Percentiles rank a stretch among this genome's conserved stretches.
Evolutionary conservation across 768 basidiomycete species (phyloP).

Genomic region (Mycena galopus): DNA sequence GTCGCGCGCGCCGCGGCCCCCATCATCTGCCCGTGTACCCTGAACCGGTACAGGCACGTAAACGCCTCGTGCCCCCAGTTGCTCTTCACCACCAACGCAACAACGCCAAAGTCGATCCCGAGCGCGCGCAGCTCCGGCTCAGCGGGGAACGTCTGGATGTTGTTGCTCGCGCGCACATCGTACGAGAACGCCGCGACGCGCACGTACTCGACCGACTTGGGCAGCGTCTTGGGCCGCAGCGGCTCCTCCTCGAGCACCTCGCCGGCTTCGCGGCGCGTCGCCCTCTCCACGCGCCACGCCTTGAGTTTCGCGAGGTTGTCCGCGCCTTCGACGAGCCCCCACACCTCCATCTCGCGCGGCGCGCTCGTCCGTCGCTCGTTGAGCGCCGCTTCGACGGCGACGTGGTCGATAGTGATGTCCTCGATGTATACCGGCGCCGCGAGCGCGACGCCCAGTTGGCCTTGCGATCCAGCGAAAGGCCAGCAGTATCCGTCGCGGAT

Average conservation of each 20-base stretch:
- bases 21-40: conserved; percentile 78
- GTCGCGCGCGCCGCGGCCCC: conserved; percentile 56
- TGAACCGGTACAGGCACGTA: conserved; percentile 91
- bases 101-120: conserved; percentile 86
- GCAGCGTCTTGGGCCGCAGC: conserved; percentile 64
- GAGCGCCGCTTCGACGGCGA: conserved; percentile 83
- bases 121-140: conserved; percentile 74
- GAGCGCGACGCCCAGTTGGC: conserved; percentile 87
- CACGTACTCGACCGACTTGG: conserved; percentile 62
- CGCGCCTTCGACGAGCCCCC: conserved; percentile 87
- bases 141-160: conserved; percentile 88
- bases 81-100: conserved; percentile 81
- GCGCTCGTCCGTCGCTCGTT: conserved; percentile 81
- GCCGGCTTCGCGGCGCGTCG: conserved; percentile 48
- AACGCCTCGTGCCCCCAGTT: conserved; percentile 91
- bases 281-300: conserved; percentile 65
- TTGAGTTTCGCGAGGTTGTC: conserved; percentile 76
- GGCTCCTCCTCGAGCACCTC: conserved; percentile 48
- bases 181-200: conserved; percentile 81
- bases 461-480: conserved; percentile 86
- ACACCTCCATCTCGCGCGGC: conserved; percentile 90
- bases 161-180: conserved; percentile 65
- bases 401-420: conserved; percentile 90
- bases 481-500: conserved; percentile 89
- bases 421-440: conserved; percentile 81